Conservation (phyloP, 192 early-diverging fungal genomes). For the Dissophora globulifera region DNA sequence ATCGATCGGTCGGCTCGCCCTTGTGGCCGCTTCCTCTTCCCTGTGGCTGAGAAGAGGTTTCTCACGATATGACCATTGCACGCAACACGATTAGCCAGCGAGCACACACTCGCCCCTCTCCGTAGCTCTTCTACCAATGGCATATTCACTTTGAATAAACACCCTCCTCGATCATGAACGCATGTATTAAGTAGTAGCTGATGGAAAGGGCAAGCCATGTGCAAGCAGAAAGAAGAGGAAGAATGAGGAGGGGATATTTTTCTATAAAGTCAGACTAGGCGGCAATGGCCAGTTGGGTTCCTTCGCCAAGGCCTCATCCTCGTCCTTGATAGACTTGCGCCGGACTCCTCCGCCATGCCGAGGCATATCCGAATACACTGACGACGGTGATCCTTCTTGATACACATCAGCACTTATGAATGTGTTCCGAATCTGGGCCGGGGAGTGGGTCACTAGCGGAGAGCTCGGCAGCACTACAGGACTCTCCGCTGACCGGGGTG, state of each 20-base stretch:
- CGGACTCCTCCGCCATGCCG: conserved; percentile 32
- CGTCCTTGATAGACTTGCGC: conserved; percentile 21
- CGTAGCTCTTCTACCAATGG: no score
- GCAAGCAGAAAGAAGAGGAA: background rate
- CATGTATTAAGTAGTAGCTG: no score
- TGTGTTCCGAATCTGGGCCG: conserved; percentile 3
- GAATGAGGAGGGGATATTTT: background rate
- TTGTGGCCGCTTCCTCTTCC: conserved; percentile 17
- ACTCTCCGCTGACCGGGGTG: background rate
- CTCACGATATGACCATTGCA: no score
- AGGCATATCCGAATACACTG: conserved; percentile 19
- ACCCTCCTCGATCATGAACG: no score
- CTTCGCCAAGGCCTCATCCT: background rate
- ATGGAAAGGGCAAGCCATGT: background rate
- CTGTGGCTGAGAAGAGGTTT: no score
- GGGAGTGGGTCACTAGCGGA: background rate
- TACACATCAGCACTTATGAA: background rate
- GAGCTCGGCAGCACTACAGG: background rate
- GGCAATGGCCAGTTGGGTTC: conserved; percentile 19
- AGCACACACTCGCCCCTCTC: no score
- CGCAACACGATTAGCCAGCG: no score
- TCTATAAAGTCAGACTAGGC: background rate
- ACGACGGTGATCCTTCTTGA: background rate
- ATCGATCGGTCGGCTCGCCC: conserved; percentile 23
- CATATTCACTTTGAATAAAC: background rate